Evolutionary conservation across 139 green algal genomes (phyloP), one percentile per base, ranked within the genome.

Genomic region (Mesotaenium endlicherianum): DNA sequence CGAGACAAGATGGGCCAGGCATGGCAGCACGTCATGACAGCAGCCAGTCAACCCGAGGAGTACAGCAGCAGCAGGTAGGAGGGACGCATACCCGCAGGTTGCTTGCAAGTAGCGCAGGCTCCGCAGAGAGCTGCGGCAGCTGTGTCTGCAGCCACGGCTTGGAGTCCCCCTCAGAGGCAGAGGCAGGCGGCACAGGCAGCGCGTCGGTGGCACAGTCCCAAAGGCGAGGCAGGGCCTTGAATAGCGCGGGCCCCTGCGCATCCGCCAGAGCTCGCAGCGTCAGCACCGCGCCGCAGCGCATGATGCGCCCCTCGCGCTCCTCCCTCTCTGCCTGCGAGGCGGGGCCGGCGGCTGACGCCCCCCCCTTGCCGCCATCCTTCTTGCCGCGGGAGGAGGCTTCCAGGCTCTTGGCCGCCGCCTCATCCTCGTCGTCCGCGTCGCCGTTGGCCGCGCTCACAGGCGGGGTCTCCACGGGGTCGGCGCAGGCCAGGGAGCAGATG

Each of bases 401-500:
- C n/a, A n/a, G n/a, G n/a, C n/a, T n/a, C n/a, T n/a, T 14, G 8
- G 43, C 60, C 5, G 43, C 41, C 11, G 43, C 43, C 60, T 72
- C 60, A n/a, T n/a, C n/a, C n/a, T n/a, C n/a, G 40, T 82, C 75
- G 34, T 82, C 75, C 31, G 20, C 75, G 34, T 82, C 75, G 20
- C 16, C 0, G 43, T 82, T 82, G 39, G 57, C 26, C 17, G 81
- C 76, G 14, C 0, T 64, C 5, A 84, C 85, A 38, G 44, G 44
- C 1, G 75, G 93, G 36, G 89, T 91, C 77, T 90, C 86, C 1
- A 39, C 45, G 0, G 87, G 68, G 87, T 96, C 93, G 2, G 80
- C 77, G 43, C 80, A 86, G 34, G 91, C 93, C 90, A 98, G 93
- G 26, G 40, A 59, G 47, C 84, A 93, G 0, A 98, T 47, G 82